phyloP scores from a whole-genome alignment of 306 rosid genomes.

The Gastrolobium bilobum region DNA sequence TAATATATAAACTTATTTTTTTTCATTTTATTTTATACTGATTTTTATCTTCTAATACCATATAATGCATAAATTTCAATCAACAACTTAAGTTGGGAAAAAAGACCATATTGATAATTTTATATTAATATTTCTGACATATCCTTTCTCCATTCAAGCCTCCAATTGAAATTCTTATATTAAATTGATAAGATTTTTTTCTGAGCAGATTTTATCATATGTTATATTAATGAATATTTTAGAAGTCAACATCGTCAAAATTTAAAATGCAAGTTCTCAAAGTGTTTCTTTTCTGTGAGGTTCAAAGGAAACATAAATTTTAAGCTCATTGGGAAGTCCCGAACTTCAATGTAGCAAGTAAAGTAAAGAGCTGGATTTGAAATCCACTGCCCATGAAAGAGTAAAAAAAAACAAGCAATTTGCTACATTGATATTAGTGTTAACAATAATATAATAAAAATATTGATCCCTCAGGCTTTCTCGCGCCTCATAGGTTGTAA shows the following conservation, averaged over 20 bases:
- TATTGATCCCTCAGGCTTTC: not conserved
- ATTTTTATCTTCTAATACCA: too few relatives aligned
- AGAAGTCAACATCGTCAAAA: conserved; percentile 2
- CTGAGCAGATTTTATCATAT: not conserved
- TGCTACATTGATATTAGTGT: conserved; percentile 50
- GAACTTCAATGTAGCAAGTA: not conserved
- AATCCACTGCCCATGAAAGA: not conserved
- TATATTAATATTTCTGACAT: too few relatives aligned
- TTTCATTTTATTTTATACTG: too few relatives aligned
- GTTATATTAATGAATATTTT: not conserved
- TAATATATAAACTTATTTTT: too few relatives aligned
- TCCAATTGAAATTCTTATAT: conserved; percentile 3
- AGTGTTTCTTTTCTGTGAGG: not conserved
- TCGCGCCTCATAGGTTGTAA: conserved; percentile 41
- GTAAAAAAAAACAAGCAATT: conserved; percentile 34
- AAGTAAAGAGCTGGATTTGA: not conserved
- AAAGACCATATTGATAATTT: too few relatives aligned
- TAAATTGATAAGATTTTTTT: not conserved
- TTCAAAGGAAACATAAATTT: not conserved
- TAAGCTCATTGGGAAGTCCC: not conserved
- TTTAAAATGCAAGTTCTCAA: not conserved
- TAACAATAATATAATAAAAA: conserved; percentile 31
- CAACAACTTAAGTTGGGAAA: too few relatives aligned
- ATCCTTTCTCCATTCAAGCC: not conserved
- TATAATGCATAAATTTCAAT: too few relatives aligned